Evolutionary conservation across 2,329 filamentous ascomycete genomes (phyloP).

Genomic region (Stemphylium vesicarium): DNA sequence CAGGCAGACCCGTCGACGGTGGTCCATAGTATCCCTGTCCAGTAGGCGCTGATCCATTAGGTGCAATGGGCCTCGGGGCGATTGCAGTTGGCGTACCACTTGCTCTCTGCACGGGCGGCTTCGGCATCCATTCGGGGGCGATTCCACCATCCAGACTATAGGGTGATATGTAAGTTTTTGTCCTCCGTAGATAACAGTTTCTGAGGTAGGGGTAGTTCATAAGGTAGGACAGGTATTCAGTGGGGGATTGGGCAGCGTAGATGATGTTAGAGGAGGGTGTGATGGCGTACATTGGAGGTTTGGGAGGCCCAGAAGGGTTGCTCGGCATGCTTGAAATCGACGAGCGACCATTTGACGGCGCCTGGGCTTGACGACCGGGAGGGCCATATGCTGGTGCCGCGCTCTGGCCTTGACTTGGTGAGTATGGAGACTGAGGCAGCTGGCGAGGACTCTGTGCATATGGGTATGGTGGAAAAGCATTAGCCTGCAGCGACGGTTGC

Average conservation of each 20-base stretch:
- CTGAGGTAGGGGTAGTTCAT: conserved; percentile 55
- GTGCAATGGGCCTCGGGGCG: conserved; percentile 21
- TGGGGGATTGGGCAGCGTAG: conserved; percentile 44
- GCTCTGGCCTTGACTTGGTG: conserved; percentile 23
- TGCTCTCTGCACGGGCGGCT: conserved; percentile 16
- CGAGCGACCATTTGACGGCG: conserved; percentile 40
- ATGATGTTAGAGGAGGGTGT: conserved; percentile 46
- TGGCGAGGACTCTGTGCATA: conserved; percentile 29
- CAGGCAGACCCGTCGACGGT: conserved; percentile 16
- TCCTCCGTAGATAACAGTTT: conserved; percentile 53
- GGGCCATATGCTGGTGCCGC: conserved; percentile 21
- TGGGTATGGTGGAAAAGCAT: conserved; percentile 33
- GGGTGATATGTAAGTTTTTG: conserved; percentile 56
- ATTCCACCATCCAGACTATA: conserved; percentile 54
- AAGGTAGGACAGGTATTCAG: conserved; percentile 52
- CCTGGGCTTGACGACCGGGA: conserved; percentile 26
- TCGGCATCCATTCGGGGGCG: conserved; percentile 49
- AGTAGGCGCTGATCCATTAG: conserved; percentile 11
- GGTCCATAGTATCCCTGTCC: conserved; percentile 20
- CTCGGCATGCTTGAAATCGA: conserved; percentile 42
- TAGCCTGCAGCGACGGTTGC: conserved; percentile 27
- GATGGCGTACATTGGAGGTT: conserved; percentile 48
- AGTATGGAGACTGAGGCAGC: conserved; percentile 30
- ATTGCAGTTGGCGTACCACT: conserved; percentile 17
- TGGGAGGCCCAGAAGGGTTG: conserved; percentile 39